These are phyloP conservation scores for Leccinum angustisporum DNA, from an alignment of 1,284 basidiomycete species.

Conservation along the genomic window DNA sequence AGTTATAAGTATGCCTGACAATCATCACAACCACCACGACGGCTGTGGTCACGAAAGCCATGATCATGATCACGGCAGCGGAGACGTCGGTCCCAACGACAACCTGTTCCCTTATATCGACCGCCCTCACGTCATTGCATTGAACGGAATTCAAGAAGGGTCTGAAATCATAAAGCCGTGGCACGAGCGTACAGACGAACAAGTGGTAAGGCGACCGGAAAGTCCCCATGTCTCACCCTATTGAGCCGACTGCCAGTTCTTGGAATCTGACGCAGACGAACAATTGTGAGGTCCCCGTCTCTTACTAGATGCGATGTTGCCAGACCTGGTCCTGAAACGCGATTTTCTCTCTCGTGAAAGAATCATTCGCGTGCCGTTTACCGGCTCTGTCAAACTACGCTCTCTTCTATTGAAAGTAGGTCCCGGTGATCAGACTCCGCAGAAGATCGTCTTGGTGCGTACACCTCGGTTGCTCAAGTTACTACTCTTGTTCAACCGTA, in stretches of 20 bases:
- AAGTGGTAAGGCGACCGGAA: constrained; percentile 44
- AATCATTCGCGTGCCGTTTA: constrained; percentile 79
- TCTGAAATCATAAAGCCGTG: constrained; percentile 73
- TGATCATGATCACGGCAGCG: constrained; percentile 49
- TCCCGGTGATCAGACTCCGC: constrained; percentile 68
- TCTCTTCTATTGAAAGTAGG: constrained; percentile 74
- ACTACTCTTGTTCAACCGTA: background rate
- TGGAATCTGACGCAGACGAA: constrained; percentile 83
- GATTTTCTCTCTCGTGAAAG: constrained; percentile 37
- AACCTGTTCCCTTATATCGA: constrained; percentile 72
- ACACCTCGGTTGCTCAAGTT: background rate
- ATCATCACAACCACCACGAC: constrained; percentile 57
- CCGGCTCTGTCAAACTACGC: constrained; percentile 74
- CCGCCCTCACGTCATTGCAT: constrained; percentile 65
- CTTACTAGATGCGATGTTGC: background rate
- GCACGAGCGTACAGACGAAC: constrained; percentile 66
- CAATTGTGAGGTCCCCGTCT: constrained; percentile 60
- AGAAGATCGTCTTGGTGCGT: constrained; percentile 63
- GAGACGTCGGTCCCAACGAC: constrained; percentile 59
- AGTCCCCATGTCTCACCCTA: background rate
- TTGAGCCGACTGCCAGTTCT: constrained; percentile 44
- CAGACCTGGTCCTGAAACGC: constrained; percentile 8
- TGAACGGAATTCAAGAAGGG: constrained; percentile 58
- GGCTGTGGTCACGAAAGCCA: constrained; percentile 57
- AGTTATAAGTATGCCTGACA: constrained; percentile 26